Conservation (phyloP, 2,329 filamentous ascomycete species). For the Thyridium curvatum region DNA sequence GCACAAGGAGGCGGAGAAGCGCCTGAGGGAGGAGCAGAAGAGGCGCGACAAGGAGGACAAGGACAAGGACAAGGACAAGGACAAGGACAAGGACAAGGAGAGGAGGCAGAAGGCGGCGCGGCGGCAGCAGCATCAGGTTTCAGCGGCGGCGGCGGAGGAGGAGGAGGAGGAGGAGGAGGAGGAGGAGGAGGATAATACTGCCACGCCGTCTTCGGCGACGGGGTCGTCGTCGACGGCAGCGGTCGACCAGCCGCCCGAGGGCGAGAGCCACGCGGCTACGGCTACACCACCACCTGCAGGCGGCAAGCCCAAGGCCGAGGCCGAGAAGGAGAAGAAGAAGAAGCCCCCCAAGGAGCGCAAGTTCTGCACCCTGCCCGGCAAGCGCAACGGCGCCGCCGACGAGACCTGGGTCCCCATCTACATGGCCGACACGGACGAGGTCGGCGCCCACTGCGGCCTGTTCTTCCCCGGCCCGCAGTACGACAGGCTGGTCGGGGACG, state of each 20-base stretch:
- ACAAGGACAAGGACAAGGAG: too few species aligned
- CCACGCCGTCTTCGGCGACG: too few species aligned
- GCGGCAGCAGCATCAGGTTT: slow-evolving; percentile 14
- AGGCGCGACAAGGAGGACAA: slow-evolving; percentile 28
- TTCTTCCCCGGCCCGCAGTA: slow-evolving; percentile 72
- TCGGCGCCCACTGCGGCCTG: slow-evolving; percentile 76
- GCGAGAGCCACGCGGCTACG: not conserved
- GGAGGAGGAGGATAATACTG: slow-evolving; percentile 18
- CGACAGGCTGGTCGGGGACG: slow-evolving; percentile 69
- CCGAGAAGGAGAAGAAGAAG: slow-evolving; percentile 7
- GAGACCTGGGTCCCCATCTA: slow-evolving; percentile 70
- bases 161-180: slow-evolving; percentile 22
- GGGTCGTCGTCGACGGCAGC: too few species aligned
- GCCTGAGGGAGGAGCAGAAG: slow-evolving; percentile 16
- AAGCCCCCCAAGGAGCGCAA: slow-evolving; percentile 52
- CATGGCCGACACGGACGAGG: slow-evolving; percentile 80
- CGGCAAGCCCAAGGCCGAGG: not conserved
- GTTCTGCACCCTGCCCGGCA: slow-evolving; percentile 69
- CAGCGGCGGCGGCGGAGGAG: slow-evolving; percentile 9
- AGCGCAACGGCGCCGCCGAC: slow-evolving; percentile 50
- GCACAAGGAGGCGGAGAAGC: slow-evolving; percentile 33
- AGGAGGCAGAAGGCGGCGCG: slow-evolving; percentile 12
- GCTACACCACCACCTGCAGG: too few species aligned
- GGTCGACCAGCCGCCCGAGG: not conserved
- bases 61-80: slow-evolving; percentile 21